Percentiles rank a stretch among this genome's conserved stretches.
Conservation (phyloP, 1,139 yeast genomes). For the Kodamaea fungicola region DNA sequence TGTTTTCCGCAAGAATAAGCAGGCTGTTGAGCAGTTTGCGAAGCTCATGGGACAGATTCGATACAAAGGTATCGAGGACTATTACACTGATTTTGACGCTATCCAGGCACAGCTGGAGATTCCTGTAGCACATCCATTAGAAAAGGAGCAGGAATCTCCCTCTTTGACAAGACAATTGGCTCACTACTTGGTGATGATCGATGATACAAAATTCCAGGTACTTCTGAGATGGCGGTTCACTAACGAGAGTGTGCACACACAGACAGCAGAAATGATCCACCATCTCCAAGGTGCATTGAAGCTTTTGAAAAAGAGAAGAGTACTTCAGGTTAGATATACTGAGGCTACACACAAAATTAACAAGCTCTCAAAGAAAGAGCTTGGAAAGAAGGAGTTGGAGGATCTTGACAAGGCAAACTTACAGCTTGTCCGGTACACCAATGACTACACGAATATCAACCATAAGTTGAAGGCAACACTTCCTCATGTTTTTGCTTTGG, state of each 20-base stretch:
- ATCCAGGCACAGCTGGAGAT: slow-evolving; percentile 29
- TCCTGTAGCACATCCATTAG: slow-evolving; percentile 41
- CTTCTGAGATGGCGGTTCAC: slow-evolving; percentile 30
- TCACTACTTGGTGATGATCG: slow-evolving; percentile 29
- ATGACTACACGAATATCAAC: slow-evolving; percentile 34
- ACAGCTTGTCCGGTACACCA: slow-evolving; percentile 27
- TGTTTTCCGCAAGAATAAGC: slow-evolving; percentile 31
- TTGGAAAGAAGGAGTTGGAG: slow-evolving; percentile 2
- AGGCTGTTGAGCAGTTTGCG: slow-evolving; percentile 29
- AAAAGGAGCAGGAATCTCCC: slow-evolving; percentile 25
- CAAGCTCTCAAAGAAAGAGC: slow-evolving; percentile 3
- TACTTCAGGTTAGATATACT: slow-evolving; percentile 6
- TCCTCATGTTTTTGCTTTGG: slow-evolving; percentile 44
- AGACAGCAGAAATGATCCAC: slow-evolving; percentile 38
- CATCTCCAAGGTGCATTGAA: slow-evolving; percentile 36
- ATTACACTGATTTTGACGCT: slow-evolving; percentile 33
- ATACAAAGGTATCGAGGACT: slow-evolving; percentile 42
- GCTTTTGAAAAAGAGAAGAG: slow-evolving; percentile 41
- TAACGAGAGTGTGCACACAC: slow-evolving; percentile 26
- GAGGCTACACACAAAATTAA: slow-evolving; percentile 4
- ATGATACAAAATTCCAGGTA: slow-evolving; percentile 27
- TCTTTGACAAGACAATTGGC: slow-evolving; percentile 29
- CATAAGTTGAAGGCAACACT: slow-evolving; percentile 36
- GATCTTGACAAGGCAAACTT: slow-evolving; percentile 24
- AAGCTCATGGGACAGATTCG: slow-evolving; percentile 34